Evolutionary conservation across 805 yeast species (phyloP).

Genomic region (Peterozyma toletana): DNA sequence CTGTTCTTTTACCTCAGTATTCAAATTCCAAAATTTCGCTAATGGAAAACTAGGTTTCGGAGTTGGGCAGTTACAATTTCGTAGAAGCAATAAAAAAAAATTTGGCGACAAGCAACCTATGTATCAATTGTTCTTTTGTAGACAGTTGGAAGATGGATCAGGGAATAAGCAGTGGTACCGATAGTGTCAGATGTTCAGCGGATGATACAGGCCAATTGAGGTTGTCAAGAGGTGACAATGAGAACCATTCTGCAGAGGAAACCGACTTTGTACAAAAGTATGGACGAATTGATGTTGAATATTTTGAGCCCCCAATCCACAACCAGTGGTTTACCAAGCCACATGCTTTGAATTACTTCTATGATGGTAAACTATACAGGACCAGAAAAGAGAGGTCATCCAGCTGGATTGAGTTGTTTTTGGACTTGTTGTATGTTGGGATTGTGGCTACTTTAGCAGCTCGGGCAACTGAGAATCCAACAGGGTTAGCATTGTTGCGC

Average conservation of each 20-base stretch:
- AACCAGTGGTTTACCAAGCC: constrained; percentile 39
- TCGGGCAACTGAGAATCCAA: constrained; percentile 40
- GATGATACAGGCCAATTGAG: no score
- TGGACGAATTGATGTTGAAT: constrained; percentile 40
- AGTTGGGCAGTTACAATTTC: no score
- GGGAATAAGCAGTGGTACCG: no score
- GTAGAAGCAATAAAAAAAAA: no score
- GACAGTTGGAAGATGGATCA: no score
- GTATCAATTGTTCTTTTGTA: no score
- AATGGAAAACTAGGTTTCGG: no score
- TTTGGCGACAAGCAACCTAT: no score
- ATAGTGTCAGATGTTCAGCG: no score
- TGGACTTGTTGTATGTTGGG: constrained; percentile 60
- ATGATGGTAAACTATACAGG: constrained; percentile 46
- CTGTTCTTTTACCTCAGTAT: no score
- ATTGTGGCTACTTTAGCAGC: constrained; percentile 54
- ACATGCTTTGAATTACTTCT: constrained; percentile 54
- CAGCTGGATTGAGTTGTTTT: constrained; percentile 46
- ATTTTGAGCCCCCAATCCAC: constrained; percentile 34
- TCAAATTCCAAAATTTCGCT: no score
- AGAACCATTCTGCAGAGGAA: constrained; percentile 15
- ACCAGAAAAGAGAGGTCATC: constrained; percentile 49
- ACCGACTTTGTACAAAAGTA: constrained; percentile 38
- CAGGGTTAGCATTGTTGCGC: constrained; percentile 36
- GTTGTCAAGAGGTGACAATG: no score